Percentiles rank a stretch among this genome's conserved stretches.
Conservation (phyloP, 2,329 filamentous ascomycete species). For the Fusarium drepaniforme region DNA sequence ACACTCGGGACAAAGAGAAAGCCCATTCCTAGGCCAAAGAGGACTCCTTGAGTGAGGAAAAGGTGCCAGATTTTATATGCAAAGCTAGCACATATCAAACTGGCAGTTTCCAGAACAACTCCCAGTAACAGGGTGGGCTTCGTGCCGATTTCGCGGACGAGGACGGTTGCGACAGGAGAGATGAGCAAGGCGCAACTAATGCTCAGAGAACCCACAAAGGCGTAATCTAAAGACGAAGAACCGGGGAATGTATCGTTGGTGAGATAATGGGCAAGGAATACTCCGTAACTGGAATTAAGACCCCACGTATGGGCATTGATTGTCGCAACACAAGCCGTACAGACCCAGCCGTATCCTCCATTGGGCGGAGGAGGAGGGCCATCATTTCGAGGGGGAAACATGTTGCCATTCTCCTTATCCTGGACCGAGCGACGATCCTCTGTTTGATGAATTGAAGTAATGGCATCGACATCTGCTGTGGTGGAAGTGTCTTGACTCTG, state of each 20-base stretch:
- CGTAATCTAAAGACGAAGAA: constrained; percentile 75
- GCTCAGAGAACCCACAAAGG: constrained; percentile 74
- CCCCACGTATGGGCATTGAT: constrained; percentile 83
- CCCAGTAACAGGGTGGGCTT: constrained; percentile 74
- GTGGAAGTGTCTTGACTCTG: constrained; percentile 36
- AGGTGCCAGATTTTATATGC: constrained; percentile 79
- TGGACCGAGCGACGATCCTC: constrained; percentile 11
- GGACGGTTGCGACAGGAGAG: constrained; percentile 75
- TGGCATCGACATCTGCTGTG: constrained; percentile 37
- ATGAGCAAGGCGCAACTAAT: constrained; percentile 68
- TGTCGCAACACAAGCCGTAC: constrained; percentile 53
- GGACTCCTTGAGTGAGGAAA: constrained; percentile 79
- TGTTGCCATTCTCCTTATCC: constrained; percentile 24
- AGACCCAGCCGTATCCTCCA: constrained; percentile 69
- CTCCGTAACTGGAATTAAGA: constrained; percentile 66
- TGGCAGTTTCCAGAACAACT: constrained; percentile 71
- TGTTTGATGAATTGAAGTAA: constrained; percentile 24
- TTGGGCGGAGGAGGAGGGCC: constrained; percentile 59
- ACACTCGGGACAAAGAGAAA: constrained; percentile 79
- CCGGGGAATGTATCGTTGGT: constrained; percentile 71
- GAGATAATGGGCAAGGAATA: constrained; percentile 70
- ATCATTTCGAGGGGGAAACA: constrained; percentile 24
- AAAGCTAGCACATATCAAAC: constrained; percentile 79
- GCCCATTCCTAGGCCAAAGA: constrained; percentile 84
- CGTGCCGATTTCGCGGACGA: constrained; percentile 72